Conservation (phyloP, 306 rosid genomes). For the Prunus armeniaca region DNA sequence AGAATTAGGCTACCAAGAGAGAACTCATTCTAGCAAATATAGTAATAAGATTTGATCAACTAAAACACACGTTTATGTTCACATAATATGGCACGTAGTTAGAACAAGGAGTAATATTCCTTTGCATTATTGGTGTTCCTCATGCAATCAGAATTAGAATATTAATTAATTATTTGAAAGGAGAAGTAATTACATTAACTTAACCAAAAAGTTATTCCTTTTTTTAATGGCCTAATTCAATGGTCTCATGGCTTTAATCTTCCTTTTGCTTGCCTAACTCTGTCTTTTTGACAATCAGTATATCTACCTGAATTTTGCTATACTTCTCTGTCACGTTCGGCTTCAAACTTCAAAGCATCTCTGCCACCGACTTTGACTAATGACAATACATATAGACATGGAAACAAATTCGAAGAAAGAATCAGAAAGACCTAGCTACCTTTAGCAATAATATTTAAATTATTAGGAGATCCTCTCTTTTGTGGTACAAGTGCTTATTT, state of each 20-base stretch:
- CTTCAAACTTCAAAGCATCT: constrained; percentile 33
- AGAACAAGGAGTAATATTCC: background rate
- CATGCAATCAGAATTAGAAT: background rate
- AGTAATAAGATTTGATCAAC: background rate
- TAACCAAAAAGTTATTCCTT: constrained; percentile 24
- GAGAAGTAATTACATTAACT: background rate
- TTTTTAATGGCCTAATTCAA: constrained; percentile 40
- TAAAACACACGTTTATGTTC: background rate
- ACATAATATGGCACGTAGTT: background rate
- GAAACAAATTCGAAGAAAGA: constrained; percentile 8
- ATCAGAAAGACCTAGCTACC: constrained; percentile 2
- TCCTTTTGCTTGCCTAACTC: constrained; percentile 45
- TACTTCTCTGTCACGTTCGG: constrained; percentile 28
- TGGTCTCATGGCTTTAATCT: constrained; percentile 7
- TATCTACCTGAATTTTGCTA: constrained; percentile 16
- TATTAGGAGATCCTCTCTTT: background rate
- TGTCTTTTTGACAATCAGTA: constrained; percentile 35
- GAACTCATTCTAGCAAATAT: background rate
- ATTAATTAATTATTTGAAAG: background rate
- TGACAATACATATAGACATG: constrained; percentile 21
- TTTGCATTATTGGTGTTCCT: constrained; percentile 6
- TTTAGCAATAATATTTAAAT: background rate
- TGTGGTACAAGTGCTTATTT: background rate
- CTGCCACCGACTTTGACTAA: constrained; percentile 44
- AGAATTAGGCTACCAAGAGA: background rate